These are phyloP conservation scores for Carex arenaria DNA, from an alignment of 202 grass and related monocot genomes.

Conservation along the genomic window DNA sequence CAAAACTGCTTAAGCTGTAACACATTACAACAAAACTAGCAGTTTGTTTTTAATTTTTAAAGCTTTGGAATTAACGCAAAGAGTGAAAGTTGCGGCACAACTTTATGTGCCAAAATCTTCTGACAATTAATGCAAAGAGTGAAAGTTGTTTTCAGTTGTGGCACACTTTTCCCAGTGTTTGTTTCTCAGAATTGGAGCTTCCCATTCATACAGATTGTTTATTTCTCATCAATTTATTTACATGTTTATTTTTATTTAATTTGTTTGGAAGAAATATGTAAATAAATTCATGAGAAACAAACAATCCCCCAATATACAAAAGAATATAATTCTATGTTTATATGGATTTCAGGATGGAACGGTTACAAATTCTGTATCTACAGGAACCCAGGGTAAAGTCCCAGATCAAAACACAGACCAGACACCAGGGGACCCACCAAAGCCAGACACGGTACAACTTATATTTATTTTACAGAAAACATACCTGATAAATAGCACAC, in stretches of 20 bases:
- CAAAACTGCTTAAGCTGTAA: neutral
- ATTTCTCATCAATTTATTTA: no score
- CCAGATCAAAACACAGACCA: neutral
- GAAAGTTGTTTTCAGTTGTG: no score
- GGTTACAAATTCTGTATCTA: conserved; percentile 6
- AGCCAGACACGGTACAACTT: neutral
- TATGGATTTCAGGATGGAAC: conserved; percentile 6
- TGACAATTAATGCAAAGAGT: neutral
- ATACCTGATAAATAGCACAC: neutral
- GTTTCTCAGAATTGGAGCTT: no score
- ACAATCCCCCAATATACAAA: neutral
- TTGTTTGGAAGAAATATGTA: neutral
- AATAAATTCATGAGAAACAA: neutral
- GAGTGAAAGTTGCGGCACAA: neutral
- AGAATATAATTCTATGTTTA: neutral
- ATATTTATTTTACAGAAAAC: neutral
- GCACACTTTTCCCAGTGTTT: neutral
- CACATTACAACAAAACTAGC: neutral
- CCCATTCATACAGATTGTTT: no score
- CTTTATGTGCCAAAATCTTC: neutral
- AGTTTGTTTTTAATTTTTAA: neutral
- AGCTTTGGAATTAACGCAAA: neutral
- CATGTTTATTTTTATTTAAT: no score
- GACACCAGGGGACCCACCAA: neutral
- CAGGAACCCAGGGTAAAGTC: neutral